A percentile compares a stretch with the other conserved stretches of the same genome.
Evolutionary conservation across 1,139 yeast species (phyloP).

Genomic region (Ashbya aceris): DNA sequence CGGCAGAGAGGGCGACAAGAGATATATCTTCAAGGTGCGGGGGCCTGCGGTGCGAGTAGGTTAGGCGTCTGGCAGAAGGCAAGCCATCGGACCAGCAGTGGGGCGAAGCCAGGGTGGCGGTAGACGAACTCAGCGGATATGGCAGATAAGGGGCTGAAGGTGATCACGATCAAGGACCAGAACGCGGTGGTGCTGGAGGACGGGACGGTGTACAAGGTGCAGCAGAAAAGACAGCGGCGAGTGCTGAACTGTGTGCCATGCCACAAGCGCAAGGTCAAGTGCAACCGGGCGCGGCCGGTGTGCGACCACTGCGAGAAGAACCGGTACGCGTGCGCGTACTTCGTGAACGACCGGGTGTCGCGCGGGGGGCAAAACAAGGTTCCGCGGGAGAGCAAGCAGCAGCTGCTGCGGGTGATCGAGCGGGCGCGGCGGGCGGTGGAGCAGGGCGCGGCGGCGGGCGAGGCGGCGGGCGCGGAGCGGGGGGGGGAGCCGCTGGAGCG

Average conservation of each 20-base stretch:
- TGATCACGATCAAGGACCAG: conserved; percentile 28
- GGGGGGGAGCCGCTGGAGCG: background rate
- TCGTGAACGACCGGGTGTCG: conserved; percentile 45
- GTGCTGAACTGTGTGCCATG: conserved; percentile 52
- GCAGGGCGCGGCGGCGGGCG: conserved; percentile 5
- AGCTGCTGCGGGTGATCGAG: conserved; percentile 22
- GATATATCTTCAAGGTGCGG: too few species aligned
- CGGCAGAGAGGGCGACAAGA: too few species aligned
- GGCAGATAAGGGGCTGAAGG: conserved; percentile 8
- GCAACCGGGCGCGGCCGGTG: conserved; percentile 37
- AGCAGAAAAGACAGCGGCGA: conserved; percentile 48
- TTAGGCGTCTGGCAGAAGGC: background rate
- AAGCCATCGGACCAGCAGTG: background rate
- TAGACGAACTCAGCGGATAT: background rate
- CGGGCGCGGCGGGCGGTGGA: conserved; percentile 8
- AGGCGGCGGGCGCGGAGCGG: background rate
- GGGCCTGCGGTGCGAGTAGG: too few species aligned
- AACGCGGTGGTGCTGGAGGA: conserved; percentile 35
- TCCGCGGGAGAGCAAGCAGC: conserved; percentile 23
- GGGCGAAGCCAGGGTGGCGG: background rate
- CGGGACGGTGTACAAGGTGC: conserved; percentile 45
- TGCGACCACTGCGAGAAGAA: conserved; percentile 41
- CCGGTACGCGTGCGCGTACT: conserved; percentile 40
- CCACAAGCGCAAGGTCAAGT: conserved; percentile 52
- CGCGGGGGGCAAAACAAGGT: conserved; percentile 30